A percentile compares a stretch with the other conserved stretches of the same genome.
Evolutionary conservation across 805 yeast genomes (phyloP).

Genomic region (Candida montana): DNA sequence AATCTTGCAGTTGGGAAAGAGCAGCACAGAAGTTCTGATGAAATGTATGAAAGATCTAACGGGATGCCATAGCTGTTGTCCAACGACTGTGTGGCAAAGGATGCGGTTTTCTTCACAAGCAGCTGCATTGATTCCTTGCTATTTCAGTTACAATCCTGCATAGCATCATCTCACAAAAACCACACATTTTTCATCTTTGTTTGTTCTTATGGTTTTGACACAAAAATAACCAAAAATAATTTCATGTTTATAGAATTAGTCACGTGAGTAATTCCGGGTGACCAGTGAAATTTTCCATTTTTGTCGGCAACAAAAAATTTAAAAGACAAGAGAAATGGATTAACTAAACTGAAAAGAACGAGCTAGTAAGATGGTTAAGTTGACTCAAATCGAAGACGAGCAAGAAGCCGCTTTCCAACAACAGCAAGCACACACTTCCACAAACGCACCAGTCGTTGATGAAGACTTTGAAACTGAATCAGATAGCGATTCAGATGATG

Average conservation of each 20-base stretch:
- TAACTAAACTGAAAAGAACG: not conserved
- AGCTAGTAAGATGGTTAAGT: conserved; percentile 54
- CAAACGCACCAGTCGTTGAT: conserved; percentile 32
- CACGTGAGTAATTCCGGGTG: not conserved
- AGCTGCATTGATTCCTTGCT: not conserved
- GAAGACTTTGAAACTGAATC: conserved; percentile 49
- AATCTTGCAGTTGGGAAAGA: conserved; percentile 61
- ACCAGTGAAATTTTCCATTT: not conserved
- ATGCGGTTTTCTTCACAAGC: conserved; percentile 5
- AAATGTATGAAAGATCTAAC: conserved; percentile 64
- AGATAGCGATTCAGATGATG: conserved; percentile 31
- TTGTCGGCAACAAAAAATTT: conserved; percentile 5
- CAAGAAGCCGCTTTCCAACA: conserved; percentile 30
- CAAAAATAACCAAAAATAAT: too few relatives aligned
- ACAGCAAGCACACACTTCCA: conserved; percentile 28
- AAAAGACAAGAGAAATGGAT: not conserved
- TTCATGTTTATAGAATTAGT: too few relatives aligned
- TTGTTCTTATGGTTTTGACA: too few relatives aligned
- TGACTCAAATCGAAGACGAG: conserved; percentile 63
- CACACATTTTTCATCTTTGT: not conserved
- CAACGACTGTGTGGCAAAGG: conserved; percentile 13
- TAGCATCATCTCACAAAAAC: not conserved
- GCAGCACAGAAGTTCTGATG: conserved; percentile 61
- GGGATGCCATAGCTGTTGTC: conserved; percentile 27
- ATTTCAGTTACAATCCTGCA: too few relatives aligned